A percentile compares a stretch with the other conserved stretches of the same genome.
Evolutionary conservation across 2,329 filamentous ascomycete species (phyloP).

Genomic region (Berkeleyomyces rouxiae): DNA sequence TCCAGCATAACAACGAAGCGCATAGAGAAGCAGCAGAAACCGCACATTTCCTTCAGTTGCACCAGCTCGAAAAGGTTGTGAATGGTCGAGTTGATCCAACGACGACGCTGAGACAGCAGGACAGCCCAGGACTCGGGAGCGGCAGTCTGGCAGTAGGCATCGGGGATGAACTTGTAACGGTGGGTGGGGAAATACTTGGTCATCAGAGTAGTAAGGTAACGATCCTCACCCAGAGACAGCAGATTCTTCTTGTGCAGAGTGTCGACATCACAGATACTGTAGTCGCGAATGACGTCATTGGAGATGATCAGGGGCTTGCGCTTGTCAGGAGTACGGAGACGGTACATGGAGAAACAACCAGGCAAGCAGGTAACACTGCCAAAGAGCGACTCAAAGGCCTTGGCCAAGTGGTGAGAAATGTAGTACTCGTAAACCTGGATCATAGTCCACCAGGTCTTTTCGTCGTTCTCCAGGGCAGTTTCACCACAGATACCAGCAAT

Average conservation of each 20-base stretch:
- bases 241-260: constrained; percentile 96
- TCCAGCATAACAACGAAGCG: constrained; percentile 91
- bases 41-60: constrained; percentile 82
- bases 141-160: constrained; percentile 84
- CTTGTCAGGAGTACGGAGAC: constrained; percentile 80
- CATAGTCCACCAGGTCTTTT: constrained; percentile 97
- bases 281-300: constrained; percentile 73
- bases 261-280: constrained; percentile 76
- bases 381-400: constrained; percentile 95
- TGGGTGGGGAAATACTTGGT: constrained; percentile 92
- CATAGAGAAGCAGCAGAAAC: constrained; percentile 98
- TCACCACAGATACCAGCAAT: constrained; percentile 97
- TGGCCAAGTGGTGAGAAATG: constrained; percentile 91
- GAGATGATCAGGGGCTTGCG: constrained; percentile 89
- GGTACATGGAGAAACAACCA: constrained; percentile 99
- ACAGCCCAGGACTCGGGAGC: constrained; percentile 91
- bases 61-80: constrained; percentile 90
- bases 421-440: constrained; percentile 99
- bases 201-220: constrained; percentile 93
- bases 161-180: constrained; percentile 90
- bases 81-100: constrained; percentile 98
- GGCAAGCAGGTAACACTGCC: constrained; percentile 97
- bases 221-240: constrained; percentile 85
- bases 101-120: constrained; percentile 87
- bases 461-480: constrained; percentile 89